phyloP scores from a whole-genome alignment of 345 rosid genomes.

The Garcia nutans region DNA sequence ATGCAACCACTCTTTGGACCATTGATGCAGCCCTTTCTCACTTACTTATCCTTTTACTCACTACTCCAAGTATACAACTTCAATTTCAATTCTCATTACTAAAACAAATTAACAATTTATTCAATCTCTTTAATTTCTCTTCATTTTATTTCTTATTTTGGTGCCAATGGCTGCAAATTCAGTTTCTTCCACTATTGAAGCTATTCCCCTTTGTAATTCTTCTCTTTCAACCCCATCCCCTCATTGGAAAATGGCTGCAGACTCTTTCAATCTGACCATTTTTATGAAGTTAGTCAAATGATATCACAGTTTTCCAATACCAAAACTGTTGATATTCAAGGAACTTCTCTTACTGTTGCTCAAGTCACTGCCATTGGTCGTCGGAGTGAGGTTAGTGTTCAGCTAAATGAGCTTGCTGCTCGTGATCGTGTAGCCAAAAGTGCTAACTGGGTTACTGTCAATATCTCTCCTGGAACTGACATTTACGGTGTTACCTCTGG shows the following conservation, averaged over 20 bases:
- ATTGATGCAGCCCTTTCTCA: constrained; percentile 20
- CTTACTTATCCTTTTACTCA: not conserved
- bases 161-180: constrained; percentile 10
- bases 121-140: not conserved
- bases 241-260: constrained; percentile 42
- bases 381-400: too few species aligned
- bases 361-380: too few species aligned
- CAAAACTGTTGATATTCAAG: too few species aligned
- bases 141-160: not conserved
- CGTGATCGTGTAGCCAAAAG: too few species aligned
- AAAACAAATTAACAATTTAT: not conserved
- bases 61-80: constrained; percentile 6
- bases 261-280: constrained; percentile 29
- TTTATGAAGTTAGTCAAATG: constrained; percentile 36
- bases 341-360: too few species aligned
- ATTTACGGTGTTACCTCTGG: too few species aligned
- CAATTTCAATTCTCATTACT: not conserved
- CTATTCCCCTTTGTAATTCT: constrained; percentile 8
- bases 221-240: constrained; percentile 10
- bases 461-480: too few species aligned
- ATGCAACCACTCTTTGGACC: constrained; percentile 2
- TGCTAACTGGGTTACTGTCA: too few species aligned
- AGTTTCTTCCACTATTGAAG: not conserved
- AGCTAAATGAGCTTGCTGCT: too few species aligned
- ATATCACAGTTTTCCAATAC: constrained; percentile 33